Evolutionary conservation across 306 rosid genomes (phyloP).

Genomic region (Sesbania bispinosa): DNA sequence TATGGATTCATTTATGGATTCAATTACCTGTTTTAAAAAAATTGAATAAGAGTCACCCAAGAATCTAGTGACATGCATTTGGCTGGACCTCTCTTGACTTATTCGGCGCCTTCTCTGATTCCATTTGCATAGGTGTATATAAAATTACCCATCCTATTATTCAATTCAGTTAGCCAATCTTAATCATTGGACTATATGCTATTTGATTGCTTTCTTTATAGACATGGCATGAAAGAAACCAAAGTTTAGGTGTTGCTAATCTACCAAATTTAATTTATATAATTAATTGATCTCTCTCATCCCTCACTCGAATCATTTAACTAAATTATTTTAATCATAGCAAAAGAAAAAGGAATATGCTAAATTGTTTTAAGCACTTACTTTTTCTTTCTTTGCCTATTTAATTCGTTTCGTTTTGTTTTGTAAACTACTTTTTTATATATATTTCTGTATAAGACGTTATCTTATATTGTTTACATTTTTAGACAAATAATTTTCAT

Average conservation of each 20-base stretch:
- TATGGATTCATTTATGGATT: too few species aligned
- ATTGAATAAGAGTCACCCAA: too few species aligned
- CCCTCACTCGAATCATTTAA: background rate
- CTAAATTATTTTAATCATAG: background rate
- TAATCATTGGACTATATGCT: constrained; percentile 12
- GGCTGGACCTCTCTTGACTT: too few species aligned
- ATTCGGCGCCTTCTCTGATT: background rate
- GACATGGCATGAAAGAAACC: background rate
- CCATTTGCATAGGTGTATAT: background rate
- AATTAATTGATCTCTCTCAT: background rate
- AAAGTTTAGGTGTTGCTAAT: too few species aligned
- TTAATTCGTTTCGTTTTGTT: background rate
- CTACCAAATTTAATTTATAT: too few species aligned
- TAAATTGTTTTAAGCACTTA: background rate
- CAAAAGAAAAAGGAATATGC: background rate
- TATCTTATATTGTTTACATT: background rate
- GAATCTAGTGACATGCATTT: too few species aligned
- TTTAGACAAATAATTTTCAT: too few species aligned
- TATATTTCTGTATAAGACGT: too few species aligned
- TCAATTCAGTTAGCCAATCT: background rate
- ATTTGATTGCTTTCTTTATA: constrained; percentile 15
- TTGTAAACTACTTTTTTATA: background rate
- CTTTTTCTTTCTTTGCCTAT: background rate
- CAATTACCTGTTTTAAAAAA: too few species aligned
- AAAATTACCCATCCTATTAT: background rate